Base-by-base conservation (phyloP, 2,329 filamentous ascomycete genomes). In the Grosmannia penicillata region DNA sequence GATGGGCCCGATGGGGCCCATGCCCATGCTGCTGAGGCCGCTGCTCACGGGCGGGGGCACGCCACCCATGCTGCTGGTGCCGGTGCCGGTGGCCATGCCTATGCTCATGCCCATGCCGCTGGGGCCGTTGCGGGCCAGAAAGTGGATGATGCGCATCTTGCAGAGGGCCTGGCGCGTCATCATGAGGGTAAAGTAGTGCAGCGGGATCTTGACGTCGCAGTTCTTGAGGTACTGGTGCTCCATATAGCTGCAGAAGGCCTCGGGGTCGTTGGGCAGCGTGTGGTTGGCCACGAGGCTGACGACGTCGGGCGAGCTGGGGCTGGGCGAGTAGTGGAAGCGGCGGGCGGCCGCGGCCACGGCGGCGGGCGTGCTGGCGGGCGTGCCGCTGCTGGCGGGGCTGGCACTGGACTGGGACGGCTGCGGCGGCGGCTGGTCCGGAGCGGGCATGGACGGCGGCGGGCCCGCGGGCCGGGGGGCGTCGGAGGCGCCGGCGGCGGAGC, bases 151-250 rank as follows among this genome's bases (percentile, higher is more conserved):
- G 41, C 69, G 72, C 54, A 71, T 61, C 52, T 73, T 72, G 54
- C 65, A 72, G 14, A 76, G 59, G 8, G 61, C 61, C 40, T 67
- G 63, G 8, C 68, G 62, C 7, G 68, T 72, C 62, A 74, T 72
- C 41, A 71, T 61, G 28, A 72, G 53, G 2, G 71, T 72, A 47
- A 75, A 73, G 45, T 68, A 66, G 44, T 76, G 72, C 11, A 75
- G 52, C 1, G 72, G 71, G 8, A 75, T 68, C 48, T 70, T 71
- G 27, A 64, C 56, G 45, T 77, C 70, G 47, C 72, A 76, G 35
- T 66, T 60, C 31, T 59, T 60, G 22, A 75, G 60, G 48, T 76
- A 76, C 2, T 59, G 65, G 33, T 62, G 61, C 45, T 76, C 70
- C 18, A 76, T 67, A 42, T 74, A 66, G 21, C 59, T 57, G 39